These are phyloP conservation scores for Cucumis hystrix DNA, from an alignment of 306 rosid genomes.

Conservation along the genomic window DNA sequence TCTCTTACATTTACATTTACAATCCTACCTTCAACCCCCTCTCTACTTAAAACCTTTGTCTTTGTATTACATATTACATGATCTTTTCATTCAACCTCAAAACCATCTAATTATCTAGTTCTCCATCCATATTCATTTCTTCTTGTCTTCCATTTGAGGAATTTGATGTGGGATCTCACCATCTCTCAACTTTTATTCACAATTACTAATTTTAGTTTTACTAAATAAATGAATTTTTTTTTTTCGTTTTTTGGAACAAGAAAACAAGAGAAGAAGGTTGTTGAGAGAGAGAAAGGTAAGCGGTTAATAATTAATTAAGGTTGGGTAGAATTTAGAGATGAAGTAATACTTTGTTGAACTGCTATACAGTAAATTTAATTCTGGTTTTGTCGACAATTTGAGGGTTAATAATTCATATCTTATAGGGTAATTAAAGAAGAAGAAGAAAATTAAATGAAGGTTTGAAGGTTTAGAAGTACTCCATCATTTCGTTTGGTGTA, in stretches of 20 bases:
- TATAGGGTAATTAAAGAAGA: no score
- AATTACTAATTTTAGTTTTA: no score
- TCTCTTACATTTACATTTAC: background rate
- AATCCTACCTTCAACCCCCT: background rate
- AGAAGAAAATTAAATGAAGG: no score
- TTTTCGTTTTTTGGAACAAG: no score
- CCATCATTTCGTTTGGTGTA: background rate
- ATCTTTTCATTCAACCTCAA: no score
- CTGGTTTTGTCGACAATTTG: background rate
- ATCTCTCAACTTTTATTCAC: no score
- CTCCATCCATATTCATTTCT: background rate
- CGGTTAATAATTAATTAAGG: background rate
- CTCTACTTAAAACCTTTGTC: background rate
- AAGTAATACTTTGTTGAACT: background rate
- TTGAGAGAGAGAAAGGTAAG: background rate
- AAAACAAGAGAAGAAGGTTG: background rate
- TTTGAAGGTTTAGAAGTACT: background rate
- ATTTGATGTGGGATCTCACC: background rate
- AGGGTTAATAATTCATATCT: background rate
- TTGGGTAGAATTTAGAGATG: background rate
- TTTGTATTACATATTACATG: background rate
- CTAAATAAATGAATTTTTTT: no score
- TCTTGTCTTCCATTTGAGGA: background rate
- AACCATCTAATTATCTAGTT: no score
- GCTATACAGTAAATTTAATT: background rate